Evolutionary conservation across 306 rosid genomes (phyloP).

Genomic region (Lathyrus aphaca): DNA sequence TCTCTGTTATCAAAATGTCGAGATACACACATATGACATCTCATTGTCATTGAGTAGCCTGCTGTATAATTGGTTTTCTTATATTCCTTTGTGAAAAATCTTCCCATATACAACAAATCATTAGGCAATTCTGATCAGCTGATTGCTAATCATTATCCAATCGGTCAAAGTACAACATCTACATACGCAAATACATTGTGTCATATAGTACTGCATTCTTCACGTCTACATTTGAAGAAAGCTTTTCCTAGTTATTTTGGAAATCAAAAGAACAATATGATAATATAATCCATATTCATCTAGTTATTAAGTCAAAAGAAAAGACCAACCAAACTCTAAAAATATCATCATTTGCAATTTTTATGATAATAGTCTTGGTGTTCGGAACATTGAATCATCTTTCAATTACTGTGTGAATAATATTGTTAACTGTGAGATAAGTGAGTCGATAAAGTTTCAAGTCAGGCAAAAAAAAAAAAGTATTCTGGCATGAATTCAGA

Average conservation of each 20-base stretch:
- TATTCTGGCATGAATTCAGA: neutral
- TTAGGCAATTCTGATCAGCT: neutral
- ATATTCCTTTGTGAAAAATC: conserved; percentile 3
- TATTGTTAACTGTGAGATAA: conserved; percentile 13
- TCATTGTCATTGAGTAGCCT: conserved; percentile 19
- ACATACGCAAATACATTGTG: conserved; percentile 11
- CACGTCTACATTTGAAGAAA: too few species aligned
- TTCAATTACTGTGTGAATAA: neutral
- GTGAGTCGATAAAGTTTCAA: neutral
- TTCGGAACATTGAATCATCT: conserved; percentile 1
- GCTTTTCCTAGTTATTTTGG: too few species aligned
- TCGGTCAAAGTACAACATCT: conserved; percentile 15
- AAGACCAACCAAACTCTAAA: conserved; percentile 1
- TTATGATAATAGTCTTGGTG: neutral
- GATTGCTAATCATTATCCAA: neutral
- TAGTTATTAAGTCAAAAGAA: conserved; percentile 11
- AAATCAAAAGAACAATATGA: too few species aligned
- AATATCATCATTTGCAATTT: conserved; percentile 1
- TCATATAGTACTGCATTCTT: neutral
- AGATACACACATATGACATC: conserved; percentile 4
- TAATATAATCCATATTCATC: conserved; percentile 1
- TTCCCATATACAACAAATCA: conserved; percentile 21
- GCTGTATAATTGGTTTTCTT: neutral
- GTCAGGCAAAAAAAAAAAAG: neutral
- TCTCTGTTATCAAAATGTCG: conserved; percentile 20